phyloP scores from a whole-genome alignment of 768 basidiomycete species.

The Pulveroboletus ravenelii region DNA sequence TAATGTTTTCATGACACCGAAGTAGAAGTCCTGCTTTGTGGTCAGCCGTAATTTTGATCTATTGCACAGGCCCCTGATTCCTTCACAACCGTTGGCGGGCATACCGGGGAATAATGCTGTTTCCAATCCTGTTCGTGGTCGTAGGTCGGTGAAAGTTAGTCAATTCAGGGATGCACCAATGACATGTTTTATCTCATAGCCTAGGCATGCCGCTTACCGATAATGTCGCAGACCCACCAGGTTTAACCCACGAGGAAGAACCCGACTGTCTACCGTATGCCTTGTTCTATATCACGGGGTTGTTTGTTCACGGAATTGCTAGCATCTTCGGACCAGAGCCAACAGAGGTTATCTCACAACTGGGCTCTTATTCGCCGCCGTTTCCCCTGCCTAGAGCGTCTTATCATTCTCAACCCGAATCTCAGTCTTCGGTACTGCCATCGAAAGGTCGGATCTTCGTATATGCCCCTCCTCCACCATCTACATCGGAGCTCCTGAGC shows the following conservation, averaged over 20 bases:
- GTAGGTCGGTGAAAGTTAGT: conserved; percentile 6
- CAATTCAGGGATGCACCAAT: neutral
- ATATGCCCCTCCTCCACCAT: conserved; percentile 51
- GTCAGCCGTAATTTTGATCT: neutral
- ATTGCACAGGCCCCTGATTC: neutral
- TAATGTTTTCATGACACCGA: conserved; percentile 9
- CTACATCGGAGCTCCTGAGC: conserved; percentile 40
- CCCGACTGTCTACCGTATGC: conserved; percentile 18
- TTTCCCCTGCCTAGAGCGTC: conserved; percentile 15
- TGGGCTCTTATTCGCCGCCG: neutral
- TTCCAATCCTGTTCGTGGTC: conserved; percentile 1
- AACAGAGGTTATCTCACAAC: neutral
- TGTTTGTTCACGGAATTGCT: neutral
- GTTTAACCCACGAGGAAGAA: conserved; percentile 10
- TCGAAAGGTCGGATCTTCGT: conserved; percentile 28
- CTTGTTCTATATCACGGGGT: neutral
- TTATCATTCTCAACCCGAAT: conserved; percentile 4
- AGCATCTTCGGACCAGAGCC: conserved; percentile 18
- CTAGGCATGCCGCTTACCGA: neutral
- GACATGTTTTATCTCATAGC: conserved; percentile 5
- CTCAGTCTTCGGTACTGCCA: conserved; percentile 3
- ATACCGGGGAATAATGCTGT: neutral
- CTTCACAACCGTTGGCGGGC: neutral
- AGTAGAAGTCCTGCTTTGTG: neutral
- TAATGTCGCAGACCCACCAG: neutral